Evolutionary conservation across 2,329 filamentous ascomycete genomes (phyloP), one percentile per base, ranked within the genome.

Genomic region (Grosmannia huntii): DNA sequence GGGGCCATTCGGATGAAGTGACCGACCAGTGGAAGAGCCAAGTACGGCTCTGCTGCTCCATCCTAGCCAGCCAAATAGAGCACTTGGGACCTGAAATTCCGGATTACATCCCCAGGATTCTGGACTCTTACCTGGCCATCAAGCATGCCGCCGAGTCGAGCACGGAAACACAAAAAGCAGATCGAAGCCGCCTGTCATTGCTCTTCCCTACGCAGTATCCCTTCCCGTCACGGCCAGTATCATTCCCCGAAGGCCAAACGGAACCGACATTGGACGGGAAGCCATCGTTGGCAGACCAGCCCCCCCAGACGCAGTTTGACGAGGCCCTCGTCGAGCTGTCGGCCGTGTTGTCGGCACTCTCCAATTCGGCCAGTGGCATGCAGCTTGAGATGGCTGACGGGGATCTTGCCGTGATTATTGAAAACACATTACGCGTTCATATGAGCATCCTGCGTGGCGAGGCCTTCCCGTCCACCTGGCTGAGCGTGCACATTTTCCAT

Each of bases 401-500:
- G 33, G 88, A 95, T 60, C 78, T 92, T 55, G 81, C 86, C 11
- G 79, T 82, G 2, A 82, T 96, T 49, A 70, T 96, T 11, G 85
- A 89, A 63, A 87, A 90, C 65, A 82, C 87, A 0, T 78, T 99
- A 28, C 85, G 88, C 60, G 87, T 95, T 9, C 86, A 95, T 66
- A 89, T 90, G 71, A 96, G 90, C 63, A 90, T 99, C 57, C 75
- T 99, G 12, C 83, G 86, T 59, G 90, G 90, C 64, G 89, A 95
- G 66, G 90, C 94, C 0, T 97, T 96, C 71, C 94, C 95, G 0
- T 76, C 82, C 21, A 84, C 82, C 60, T 99, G 94, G 95, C 76
- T 99, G 51, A 97, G 91, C 69, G 82, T 96, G 57, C 87, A 95
- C 66, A 94, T 97, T 48, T 94, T 89, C 71, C 89, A 96, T 67